phyloP scores from a whole-genome alignment of 148 eudicot genomes.

The Rhododendron mucronatum region DNA sequence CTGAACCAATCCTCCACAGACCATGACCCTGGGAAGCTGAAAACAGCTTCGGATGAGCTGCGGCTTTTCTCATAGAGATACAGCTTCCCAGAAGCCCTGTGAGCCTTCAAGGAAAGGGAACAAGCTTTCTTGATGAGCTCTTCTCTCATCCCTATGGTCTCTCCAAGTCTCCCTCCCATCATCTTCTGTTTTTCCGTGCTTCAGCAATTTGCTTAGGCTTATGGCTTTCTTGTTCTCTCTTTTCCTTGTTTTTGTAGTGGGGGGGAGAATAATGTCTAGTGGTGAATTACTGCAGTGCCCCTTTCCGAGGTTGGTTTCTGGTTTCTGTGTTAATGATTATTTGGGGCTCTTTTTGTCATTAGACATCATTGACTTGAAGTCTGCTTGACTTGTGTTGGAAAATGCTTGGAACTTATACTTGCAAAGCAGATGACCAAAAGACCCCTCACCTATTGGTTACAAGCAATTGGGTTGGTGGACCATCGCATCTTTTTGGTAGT shows the following conservation, averaged over 20 bases:
- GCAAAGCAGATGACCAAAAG: not conserved
- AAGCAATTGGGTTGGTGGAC: not conserved
- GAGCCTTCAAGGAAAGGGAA: constrained; percentile 48
- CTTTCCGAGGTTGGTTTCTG: not conserved
- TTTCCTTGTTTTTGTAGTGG: not conserved
- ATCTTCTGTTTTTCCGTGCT: constrained; percentile 7
- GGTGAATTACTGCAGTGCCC: not conserved
- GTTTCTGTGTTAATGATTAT: not conserved
- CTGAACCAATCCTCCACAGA: constrained; percentile 46
- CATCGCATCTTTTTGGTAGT: not conserved
- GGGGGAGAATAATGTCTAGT: not conserved
- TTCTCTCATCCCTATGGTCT: constrained; percentile 39
- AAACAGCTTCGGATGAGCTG: constrained; percentile 30
- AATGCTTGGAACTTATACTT: not conserved
- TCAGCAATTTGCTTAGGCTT: not conserved
- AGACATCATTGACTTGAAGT: not conserved
- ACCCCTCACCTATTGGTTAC: not conserved
- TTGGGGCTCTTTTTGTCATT: constrained; percentile 9
- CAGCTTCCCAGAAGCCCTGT: constrained; percentile 38
- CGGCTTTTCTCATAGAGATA: constrained; percentile 31
- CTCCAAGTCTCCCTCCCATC: constrained; percentile 30
- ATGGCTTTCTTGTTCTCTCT: not conserved
- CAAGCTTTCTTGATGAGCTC: constrained; percentile 60
- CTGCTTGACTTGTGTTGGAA: not conserved
- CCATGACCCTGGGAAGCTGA: constrained; percentile 73